phyloP scores from a whole-genome alignment of 768 basidiomycete genomes.

The Mycena kentingensis region DNA sequence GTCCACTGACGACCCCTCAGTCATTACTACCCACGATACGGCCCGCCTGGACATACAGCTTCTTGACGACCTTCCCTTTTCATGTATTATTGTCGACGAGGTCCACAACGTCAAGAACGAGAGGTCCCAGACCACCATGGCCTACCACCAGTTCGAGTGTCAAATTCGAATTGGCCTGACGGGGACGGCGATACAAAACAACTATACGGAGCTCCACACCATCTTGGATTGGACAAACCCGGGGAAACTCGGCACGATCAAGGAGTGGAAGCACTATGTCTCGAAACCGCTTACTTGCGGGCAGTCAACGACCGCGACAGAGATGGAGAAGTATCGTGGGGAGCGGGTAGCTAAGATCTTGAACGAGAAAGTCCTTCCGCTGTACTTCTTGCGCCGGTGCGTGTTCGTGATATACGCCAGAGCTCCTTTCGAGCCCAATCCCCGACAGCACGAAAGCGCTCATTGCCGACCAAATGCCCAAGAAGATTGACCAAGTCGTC shows the following conservation, averaged over 20 bases:
- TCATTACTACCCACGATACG: slow-evolving; percentile 80
- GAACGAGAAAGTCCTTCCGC: slow-evolving; percentile 69
- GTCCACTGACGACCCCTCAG: slow-evolving; percentile 39
- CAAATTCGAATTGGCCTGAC: slow-evolving; percentile 80
- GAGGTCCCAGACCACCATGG: slow-evolving; percentile 60
- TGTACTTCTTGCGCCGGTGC: slow-evolving; percentile 82
- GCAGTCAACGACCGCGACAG: slow-evolving; percentile 65
- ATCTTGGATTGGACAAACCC: slow-evolving; percentile 93
- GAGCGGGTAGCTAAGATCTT: slow-evolving; percentile 64
- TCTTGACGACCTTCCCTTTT: slow-evolving; percentile 70
- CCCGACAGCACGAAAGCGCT: slow-evolving; percentile 77
- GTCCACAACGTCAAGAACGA: slow-evolving; percentile 89
- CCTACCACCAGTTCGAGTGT: slow-evolving; percentile 72
- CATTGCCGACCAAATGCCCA: slow-evolving; percentile 76
- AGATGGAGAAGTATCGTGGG: slow-evolving; percentile 56
- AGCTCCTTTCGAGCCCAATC: too few relatives aligned
- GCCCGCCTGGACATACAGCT: slow-evolving; percentile 70
- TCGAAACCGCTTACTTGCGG: slow-evolving; percentile 66
- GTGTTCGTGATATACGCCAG: slow-evolving; percentile 4
- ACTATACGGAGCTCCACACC: slow-evolving; percentile 89
- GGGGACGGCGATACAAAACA: slow-evolving; percentile 80
- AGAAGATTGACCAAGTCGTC: slow-evolving; percentile 88
- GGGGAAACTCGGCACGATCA: slow-evolving; percentile 65
- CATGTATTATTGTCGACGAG: slow-evolving; percentile 82
- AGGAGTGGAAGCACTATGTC: slow-evolving; percentile 79